Evolutionary conservation across 2,329 filamentous ascomycete genomes (phyloP), one percentile per base, ranked within the genome.

Genomic region (Colletotrichum gloeosporioides): DNA sequence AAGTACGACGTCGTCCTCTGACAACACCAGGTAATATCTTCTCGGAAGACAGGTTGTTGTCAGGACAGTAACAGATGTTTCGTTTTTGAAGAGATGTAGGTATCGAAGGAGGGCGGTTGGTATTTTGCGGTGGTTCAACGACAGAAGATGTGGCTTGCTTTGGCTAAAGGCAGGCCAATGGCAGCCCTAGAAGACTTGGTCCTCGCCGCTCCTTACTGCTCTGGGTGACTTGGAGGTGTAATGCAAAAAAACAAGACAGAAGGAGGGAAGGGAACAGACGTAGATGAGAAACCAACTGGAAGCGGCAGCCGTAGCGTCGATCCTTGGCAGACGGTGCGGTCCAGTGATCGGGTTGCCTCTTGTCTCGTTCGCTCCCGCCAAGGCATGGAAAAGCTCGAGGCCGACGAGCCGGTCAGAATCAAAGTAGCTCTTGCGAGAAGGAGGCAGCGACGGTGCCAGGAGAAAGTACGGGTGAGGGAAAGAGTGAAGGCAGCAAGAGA

Each of bases 261-360:
- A 8, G 49, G 25, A 73, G 57, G 44, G 63, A 57, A 67, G 27
- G 63, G 69, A 68, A 22, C 63, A 61, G 70, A 68, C 25, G 61
- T 32, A 12, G 44, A 32, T 49, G 25, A 15, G 18, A n/a, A 31
- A 62, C 59, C 59, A 74, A 53, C 44, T 53, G 44, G 29, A 74
- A 74, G 25, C 34, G 71, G 74, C 29, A 76, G 49, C 49, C n/a
- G 70, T 76, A 74, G 70, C 74, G 70, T 76, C 70, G 74, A 74
- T 76, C 74, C 44, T 27, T 34, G 36, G 29, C 34, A 64, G 49
- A 25, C 18, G 36, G 32, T 69, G 36, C 22, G 39, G 39, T 36
- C 55, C 27, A 69, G 32, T 76, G 44, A 62, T 61, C 65, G 44
- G 59, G 31, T 15, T 57, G 39, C 49, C 61, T 65, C 31, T 59